Percentiles rank a stretch among this genome's conserved stretches.
phyloP scores from a whole-genome alignment of 2,329 filamentous ascomycete genomes.

The Ophiostoma perfectum region DNA sequence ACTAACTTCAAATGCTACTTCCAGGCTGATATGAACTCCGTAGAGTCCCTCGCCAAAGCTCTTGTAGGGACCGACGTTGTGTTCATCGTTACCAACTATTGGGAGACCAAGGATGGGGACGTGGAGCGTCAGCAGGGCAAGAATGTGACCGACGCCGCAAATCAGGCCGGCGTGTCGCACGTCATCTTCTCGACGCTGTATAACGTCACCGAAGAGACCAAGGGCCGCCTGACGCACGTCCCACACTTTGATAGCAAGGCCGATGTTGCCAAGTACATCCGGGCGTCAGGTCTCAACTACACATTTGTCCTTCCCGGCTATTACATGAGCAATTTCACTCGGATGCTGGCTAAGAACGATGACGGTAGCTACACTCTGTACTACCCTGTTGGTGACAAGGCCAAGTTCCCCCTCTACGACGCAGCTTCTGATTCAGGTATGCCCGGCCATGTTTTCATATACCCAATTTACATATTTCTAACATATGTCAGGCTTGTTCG shows the following conservation, averaged over 20 bases:
- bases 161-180: neutral
- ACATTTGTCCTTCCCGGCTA: neutral
- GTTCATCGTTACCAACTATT: neutral
- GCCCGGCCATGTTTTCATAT: neutral
- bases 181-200: neutral
- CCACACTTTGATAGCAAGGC: slow-evolving; percentile 2
- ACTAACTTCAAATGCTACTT: neutral
- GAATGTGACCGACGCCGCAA: neutral
- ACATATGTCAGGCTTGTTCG: neutral
- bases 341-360: neutral
- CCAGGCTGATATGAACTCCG: slow-evolving; percentile 1
- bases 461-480: neutral
- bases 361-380: neutral
- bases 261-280: slow-evolving; percentile 6
- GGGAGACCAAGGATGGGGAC: neutral
- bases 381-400: neutral
- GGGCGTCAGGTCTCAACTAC: neutral
- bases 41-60: neutral
- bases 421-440: neutral
- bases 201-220: neutral
- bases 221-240: slow-evolving; percentile 1
- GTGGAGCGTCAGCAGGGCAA: slow-evolving; percentile 2
- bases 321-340: neutral
- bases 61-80: neutral
- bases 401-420: neutral